A percentile compares a stretch with the other conserved stretches of the same genome.
Conservation (phyloP, 345 rosid species). For the Populus davidiana region DNA sequence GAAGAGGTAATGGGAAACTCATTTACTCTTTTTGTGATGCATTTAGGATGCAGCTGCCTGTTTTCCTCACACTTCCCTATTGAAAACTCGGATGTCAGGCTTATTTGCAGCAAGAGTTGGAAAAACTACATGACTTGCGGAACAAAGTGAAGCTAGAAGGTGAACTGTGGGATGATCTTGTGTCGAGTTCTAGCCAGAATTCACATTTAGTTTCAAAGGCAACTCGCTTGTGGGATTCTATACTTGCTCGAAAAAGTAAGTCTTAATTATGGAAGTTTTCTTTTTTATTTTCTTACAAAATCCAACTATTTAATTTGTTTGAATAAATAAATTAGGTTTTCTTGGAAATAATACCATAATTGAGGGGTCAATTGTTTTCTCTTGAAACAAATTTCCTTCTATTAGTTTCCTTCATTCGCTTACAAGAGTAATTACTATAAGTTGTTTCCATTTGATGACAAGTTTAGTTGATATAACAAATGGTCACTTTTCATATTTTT, state of each 20-base stretch:
- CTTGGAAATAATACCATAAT: not conserved
- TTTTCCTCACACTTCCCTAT: slow-evolving; percentile 13
- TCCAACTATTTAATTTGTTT: not conserved
- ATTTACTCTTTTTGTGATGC: not conserved
- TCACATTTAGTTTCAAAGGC: slow-evolving; percentile 95
- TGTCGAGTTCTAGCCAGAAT: slow-evolving; percentile 90
- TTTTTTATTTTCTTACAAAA: not conserved
- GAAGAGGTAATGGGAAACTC: slow-evolving; percentile 67
- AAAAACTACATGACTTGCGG: slow-evolving; percentile 87
- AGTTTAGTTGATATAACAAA: not conserved
- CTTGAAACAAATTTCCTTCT: not conserved
- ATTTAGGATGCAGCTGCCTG: not conserved
- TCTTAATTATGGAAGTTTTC: not conserved
- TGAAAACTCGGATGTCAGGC: slow-evolving; percentile 60
- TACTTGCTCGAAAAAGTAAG: slow-evolving; percentile 87
- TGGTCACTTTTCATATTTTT: not conserved
- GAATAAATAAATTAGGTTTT: not conserved
- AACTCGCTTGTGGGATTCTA: slow-evolving; percentile 90
- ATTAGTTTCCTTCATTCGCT: not conserved
- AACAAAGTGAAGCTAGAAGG: slow-evolving; percentile 98
- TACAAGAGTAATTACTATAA: not conserved
- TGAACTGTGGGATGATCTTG: slow-evolving; percentile 97
- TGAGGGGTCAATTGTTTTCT: not conserved
- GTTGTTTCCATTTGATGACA: no score
- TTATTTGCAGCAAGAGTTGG: slow-evolving; percentile 95